A percentile compares a stretch with the other conserved stretches of the same genome.
phyloP scores from a whole-genome alignment of 169 alveolate genomes.

The Plasmodium cynomolgi region DNA sequence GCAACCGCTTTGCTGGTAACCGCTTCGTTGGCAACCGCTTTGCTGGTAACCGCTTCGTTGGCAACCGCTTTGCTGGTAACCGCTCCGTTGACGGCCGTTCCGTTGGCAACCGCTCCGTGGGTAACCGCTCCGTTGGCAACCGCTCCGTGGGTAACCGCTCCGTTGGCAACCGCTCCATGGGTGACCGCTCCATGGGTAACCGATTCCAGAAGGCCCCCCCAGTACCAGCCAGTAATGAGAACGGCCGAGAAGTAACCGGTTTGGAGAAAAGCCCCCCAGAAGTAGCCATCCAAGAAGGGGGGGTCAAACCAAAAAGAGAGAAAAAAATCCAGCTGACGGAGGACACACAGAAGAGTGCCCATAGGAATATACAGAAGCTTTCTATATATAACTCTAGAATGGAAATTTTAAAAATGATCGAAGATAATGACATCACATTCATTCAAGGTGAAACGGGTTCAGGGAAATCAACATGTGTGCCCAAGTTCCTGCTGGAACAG shows the following conservation, averaged over 20 bases:
- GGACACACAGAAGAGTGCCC: conserved; percentile 18
- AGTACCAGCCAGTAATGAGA: neutral
- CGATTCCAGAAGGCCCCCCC: neutral
- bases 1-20: neutral
- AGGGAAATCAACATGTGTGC: conserved; percentile 86
- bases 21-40: neutral
- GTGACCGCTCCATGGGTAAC: too few species aligned
- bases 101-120: too few species aligned
- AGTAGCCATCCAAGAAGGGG: neutral
- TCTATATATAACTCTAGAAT: conserved; percentile 28
- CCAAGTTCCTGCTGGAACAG: conserved; percentile 70
- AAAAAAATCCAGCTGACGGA: conserved; percentile 29
- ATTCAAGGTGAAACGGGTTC: conserved; percentile 95
- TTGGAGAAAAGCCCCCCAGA: neutral
- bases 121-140: neutral
- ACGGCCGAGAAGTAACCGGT: too few species aligned
- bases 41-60: too few species aligned
- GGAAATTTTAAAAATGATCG: conserved; percentile 69
- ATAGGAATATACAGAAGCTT: conserved; percentile 22
- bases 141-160: neutral
- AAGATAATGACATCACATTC: conserved; percentile 88
- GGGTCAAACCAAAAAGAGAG: neutral
- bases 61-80: neutral
- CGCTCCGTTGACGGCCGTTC: neutral
- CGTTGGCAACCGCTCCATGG: neutral